A percentile compares a stretch with the other conserved stretches of the same genome.
phyloP scores from a whole-genome alignment of 2,329 filamentous ascomycete species.

The Herpotrichia juniperi region DNA sequence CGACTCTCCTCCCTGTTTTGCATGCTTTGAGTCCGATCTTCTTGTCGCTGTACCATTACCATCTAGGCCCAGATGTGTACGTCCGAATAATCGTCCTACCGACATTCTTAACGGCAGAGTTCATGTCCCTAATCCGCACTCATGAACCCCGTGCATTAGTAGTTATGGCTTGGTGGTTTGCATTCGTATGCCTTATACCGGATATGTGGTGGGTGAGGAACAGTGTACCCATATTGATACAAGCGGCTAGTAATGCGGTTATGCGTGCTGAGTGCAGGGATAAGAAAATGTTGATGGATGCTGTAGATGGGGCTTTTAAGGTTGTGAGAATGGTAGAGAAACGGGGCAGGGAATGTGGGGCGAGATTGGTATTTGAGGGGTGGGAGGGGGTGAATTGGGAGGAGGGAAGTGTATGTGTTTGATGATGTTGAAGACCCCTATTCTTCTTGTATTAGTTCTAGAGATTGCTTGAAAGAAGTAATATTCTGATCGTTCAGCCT shows the following conservation, averaged over 20 bases:
- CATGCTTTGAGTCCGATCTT: slow-evolving; percentile 40
- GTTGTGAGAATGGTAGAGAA: slow-evolving; percentile 19
- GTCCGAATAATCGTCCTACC: slow-evolving; percentile 35
- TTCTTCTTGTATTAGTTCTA: too few relatives aligned
- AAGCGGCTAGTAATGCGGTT: slow-evolving; percentile 26
- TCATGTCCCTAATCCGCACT: slow-evolving; percentile 26
- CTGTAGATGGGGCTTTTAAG: slow-evolving; percentile 26
- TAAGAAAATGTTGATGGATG: slow-evolving; percentile 17
- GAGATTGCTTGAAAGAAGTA: too few relatives aligned
- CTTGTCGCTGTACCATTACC: slow-evolving; percentile 38
- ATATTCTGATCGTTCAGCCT: too few relatives aligned
- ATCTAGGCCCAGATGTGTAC: slow-evolving; percentile 34
- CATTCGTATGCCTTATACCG: slow-evolving; percentile 28
- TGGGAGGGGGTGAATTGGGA: slow-evolving; percentile 37
- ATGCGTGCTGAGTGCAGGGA: slow-evolving; percentile 5
- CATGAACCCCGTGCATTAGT: slow-evolving; percentile 33
- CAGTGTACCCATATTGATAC: slow-evolving; percentile 21
- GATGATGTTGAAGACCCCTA: too few relatives aligned
- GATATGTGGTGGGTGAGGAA: slow-evolving; percentile 31
- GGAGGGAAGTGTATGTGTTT: too few relatives aligned
- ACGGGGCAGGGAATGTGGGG: slow-evolving; percentile 26
- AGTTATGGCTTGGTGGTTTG: slow-evolving; percentile 37
- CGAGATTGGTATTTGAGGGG: slow-evolving; percentile 27
- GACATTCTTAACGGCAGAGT: slow-evolving; percentile 37
- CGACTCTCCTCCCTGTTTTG: slow-evolving; percentile 30